Evolutionary conservation across 2,329 filamentous ascomycete species (phyloP).

Genomic region (Paecilomyces formosus): DNA sequence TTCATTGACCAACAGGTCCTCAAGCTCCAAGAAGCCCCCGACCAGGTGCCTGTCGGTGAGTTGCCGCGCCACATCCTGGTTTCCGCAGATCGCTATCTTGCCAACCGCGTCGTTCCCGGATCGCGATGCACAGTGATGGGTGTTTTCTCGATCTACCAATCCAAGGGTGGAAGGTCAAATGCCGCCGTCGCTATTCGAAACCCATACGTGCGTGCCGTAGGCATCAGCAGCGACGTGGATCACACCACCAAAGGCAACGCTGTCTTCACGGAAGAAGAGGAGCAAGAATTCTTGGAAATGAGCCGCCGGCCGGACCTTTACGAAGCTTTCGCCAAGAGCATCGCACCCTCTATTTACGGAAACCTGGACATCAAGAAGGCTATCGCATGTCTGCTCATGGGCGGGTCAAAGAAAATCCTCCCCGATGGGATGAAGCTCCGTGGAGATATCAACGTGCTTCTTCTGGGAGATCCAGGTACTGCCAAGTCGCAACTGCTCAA

Average conservation of each 20-base stretch:
- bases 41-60: constrained; percentile 95
- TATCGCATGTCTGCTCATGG: constrained; percentile 86
- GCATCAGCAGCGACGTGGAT: constrained; percentile 84
- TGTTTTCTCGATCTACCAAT: constrained; percentile 96
- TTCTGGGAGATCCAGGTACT: constrained; percentile 95
- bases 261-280: constrained; percentile 87
- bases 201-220: constrained; percentile 86
- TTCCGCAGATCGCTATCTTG: constrained; percentile 91
- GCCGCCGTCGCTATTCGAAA: constrained; percentile 91
- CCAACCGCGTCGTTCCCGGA: constrained; percentile 90
- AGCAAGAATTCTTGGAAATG: constrained; percentile 91
- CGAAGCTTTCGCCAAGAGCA: constrained; percentile 79
- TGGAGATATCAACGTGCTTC: constrained; percentile 95
- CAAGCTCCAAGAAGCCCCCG: constrained; percentile 94
- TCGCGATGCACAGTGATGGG: constrained; percentile 93
- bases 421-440: constrained; percentile 96
- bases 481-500: constrained; percentile 96
- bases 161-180: constrained; percentile 75
- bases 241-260: constrained; percentile 79
- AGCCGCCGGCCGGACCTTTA: constrained; percentile 91
- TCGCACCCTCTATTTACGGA: constrained; percentile 95
- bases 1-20: constrained; percentile 98
- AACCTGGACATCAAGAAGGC: constrained; percentile 96
- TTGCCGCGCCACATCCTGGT: constrained; percentile 90
- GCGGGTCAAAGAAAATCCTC: constrained; percentile 94